Evolutionary conservation across 768 basidiomycete species (phyloP).

Genomic region (Rhodotorula paludigena): DNA sequence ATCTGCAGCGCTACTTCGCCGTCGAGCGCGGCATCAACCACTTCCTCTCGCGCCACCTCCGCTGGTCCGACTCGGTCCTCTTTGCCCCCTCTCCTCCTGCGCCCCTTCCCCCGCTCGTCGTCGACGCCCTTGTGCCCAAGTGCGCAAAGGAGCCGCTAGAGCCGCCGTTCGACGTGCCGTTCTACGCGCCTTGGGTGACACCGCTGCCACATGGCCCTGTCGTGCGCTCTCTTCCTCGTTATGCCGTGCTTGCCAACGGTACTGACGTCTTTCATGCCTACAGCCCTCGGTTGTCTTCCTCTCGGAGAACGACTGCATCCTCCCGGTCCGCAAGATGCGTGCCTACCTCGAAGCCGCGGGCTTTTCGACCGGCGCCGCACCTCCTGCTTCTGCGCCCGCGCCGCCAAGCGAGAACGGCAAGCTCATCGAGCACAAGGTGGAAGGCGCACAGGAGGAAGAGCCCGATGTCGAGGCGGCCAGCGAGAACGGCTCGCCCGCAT

Average conservation of each 20-base stretch:
- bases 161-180: constrained; percentile 20
- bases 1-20: constrained; percentile 31
- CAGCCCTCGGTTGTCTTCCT: constrained; percentile 32
- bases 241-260: too few species aligned
- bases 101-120: constrained; percentile 17
- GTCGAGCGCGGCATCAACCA: constrained; percentile 34
- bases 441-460: neutral
- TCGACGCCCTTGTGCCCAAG: constrained; percentile 7
- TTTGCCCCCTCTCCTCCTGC: constrained; percentile 8
- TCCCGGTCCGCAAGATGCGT: constrained; percentile 14
- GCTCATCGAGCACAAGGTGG: too few species aligned
- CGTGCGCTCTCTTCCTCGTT: constrained; percentile 2
- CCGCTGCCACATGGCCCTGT: constrained; percentile 14
- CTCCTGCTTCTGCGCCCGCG: neutral
- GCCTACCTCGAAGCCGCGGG: constrained; percentile 8
- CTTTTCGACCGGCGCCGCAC: constrained; percentile 8
- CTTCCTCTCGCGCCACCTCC: constrained; percentile 28
- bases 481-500: neutral
- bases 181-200: constrained; percentile 21
- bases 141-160: constrained; percentile 12
- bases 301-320: constrained; percentile 31
- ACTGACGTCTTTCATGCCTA: too few species aligned
- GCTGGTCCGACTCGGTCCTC: constrained; percentile 27
- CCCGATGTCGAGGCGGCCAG: neutral
- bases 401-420: neutral